phyloP scores from a whole-genome alignment of 495 filamentous ascomycete genomes.

The Penicillium paxilli region DNA sequence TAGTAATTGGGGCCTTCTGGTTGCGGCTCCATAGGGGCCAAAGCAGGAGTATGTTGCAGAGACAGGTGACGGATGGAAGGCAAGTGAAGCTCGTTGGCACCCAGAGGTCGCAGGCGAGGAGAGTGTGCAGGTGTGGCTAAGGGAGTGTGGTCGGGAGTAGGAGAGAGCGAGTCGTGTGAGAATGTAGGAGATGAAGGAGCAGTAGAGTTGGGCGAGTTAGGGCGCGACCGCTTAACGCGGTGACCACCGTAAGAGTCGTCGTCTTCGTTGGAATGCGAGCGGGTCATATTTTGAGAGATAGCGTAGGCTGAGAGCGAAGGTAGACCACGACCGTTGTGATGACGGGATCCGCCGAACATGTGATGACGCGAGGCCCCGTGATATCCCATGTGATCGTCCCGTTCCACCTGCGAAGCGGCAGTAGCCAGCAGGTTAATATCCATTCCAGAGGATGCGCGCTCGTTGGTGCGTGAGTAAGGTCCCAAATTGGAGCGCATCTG shows the following conservation, averaged over 20 bases:
- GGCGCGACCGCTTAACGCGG: constrained; percentile 81
- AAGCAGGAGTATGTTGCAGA: constrained; percentile 81
- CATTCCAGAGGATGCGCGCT: constrained; percentile 53
- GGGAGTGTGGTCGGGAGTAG: constrained; percentile 95
- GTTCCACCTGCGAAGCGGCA: constrained; percentile 85
- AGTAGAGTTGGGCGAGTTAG: constrained; percentile 91
- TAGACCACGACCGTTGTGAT: constrained; percentile 61
- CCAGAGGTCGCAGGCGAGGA: constrained; percentile 80
- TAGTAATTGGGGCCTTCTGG: constrained; percentile 58
- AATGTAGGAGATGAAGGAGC: constrained; percentile 97
- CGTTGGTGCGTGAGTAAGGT: constrained; percentile 60
- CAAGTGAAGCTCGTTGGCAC: constrained; percentile 68
- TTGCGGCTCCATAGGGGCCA: constrained; percentile 89
- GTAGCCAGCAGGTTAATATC: constrained; percentile 91
- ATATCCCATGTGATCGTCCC: constrained; percentile 61
- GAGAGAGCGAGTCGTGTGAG: constrained; percentile 93
- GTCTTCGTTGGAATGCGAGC: constrained; percentile 87
- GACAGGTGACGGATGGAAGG: constrained; percentile 88
- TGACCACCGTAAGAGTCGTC: constrained; percentile 70
- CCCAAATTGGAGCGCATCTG: constrained; percentile 62
- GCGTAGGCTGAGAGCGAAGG: constrained; percentile 84
- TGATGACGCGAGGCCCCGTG: constrained; percentile 44
- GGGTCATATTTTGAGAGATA: constrained; percentile 77
- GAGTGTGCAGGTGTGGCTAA: constrained; percentile 95
- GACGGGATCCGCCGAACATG: constrained; percentile 57